Evolutionary conservation across 1,284 basidiomycete genomes (phyloP), one percentile per base, ranked within the genome.

Genomic region (Tetrapyrgos nigripes): DNA sequence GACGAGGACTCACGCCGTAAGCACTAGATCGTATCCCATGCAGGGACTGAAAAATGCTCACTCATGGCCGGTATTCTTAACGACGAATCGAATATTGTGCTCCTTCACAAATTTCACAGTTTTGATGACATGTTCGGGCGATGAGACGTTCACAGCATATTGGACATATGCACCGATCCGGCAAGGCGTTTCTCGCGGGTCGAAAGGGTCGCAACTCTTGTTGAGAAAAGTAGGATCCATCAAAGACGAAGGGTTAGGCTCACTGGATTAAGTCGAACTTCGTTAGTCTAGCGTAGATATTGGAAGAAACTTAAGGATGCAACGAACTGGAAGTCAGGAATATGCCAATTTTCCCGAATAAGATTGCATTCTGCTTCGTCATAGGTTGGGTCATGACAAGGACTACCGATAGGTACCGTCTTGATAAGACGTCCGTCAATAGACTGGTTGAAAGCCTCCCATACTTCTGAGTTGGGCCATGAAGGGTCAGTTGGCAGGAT

Each of bases 31-130:
- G n/a, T n/a, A n/a, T n/a, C n/a, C n/a, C 9, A 23, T 44, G 6
- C 4, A 8, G 8, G 27, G 19, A 50, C 44, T 17, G 23, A 27
- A 23, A 24, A 40, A 28, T 3, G 60, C 62, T 2, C 44, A 67
- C 60, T 70, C 68, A 53, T 70, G 68, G 11, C 68, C 68, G 2
- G 68, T 67, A 48, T 67, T 67, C 21, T 61, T 61, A 13, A 68
- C 56, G 6, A 68, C 64, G 35, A 70, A 64, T 4, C 67, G 62
- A 19, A 70, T 60, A 46, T 68, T 66, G 33, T 68, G 57, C 33
- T 57, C 51, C 28, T 63, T 60, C 6, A 58, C 64, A 47, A 70
- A 70, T 6, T 60, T 54, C 19, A 68, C 24, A 4, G 66, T 65
- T 27, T 62, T 59, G 19, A 62, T 55, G 14, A 69, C 58, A 29